Evolutionary conservation across 1,139 yeast genomes (phyloP).

Genomic region (Saccharomycopsis hybrid): DNA sequence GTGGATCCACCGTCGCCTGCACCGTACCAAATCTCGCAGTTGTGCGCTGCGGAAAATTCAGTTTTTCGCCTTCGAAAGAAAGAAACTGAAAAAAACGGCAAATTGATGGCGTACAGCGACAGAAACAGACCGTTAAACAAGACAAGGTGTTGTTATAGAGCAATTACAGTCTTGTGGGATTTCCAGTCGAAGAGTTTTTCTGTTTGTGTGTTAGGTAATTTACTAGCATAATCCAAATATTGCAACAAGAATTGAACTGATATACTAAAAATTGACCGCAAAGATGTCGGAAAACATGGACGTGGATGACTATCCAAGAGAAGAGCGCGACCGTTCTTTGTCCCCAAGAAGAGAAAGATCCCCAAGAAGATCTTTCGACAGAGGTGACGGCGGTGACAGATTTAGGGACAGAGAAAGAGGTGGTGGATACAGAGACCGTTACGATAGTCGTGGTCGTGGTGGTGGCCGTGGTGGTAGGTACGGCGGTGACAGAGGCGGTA

Average conservation of each 20-base stretch:
- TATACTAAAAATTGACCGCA: neutral
- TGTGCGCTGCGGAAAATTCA: too few species aligned
- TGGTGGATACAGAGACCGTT: constrained; percentile 21
- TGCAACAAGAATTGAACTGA: neutral
- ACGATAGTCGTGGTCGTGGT: constrained; percentile 25
- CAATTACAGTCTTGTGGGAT: too few species aligned
- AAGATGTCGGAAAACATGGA: constrained; percentile 47
- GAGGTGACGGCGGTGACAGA: constrained; percentile 22
- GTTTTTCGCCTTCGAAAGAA: too few species aligned
- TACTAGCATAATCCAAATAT: too few species aligned
- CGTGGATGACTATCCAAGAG: constrained; percentile 49
- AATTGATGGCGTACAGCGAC: too few species aligned
- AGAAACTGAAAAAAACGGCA: too few species aligned
- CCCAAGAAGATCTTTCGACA: constrained; percentile 28
- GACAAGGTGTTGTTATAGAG: too few species aligned
- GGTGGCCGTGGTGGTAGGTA: constrained; percentile 28
- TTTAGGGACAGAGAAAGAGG: constrained; percentile 15
- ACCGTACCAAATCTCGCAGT: too few species aligned
- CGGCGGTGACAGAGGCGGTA: constrained; percentile 27
- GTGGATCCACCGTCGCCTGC: too few species aligned
- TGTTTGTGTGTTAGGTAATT: too few species aligned
- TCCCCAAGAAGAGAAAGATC: constrained; percentile 27
- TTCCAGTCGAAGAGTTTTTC: too few species aligned
- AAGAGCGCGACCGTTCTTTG: constrained; percentile 42
- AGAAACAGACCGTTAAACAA: too few species aligned